Base-by-base conservation (phyloP, 2,329 filamentous ascomycete genomes). In the Monosporascus sp. region DNA sequence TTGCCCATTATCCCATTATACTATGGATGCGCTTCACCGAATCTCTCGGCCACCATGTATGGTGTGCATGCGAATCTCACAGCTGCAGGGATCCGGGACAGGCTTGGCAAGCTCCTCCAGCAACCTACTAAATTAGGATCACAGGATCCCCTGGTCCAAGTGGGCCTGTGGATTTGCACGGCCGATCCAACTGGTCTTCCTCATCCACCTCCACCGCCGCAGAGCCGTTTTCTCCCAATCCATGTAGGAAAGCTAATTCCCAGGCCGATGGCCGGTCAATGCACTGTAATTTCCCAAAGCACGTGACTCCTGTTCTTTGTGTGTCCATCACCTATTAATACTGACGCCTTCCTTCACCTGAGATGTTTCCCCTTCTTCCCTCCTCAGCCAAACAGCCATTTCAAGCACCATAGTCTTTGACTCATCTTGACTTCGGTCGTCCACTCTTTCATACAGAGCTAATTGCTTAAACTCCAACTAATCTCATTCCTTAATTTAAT, bases 361-460 rank as follows among this genome's bases (percentile, higher is more conserved):
- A 25, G 52, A 41, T 36, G 45, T 44, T 55, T 61, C 63, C 60
- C 61, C 65, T 63, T 60, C 59, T 60, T 60, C 60, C 56, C 58
- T 71, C 70, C 58, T 62, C 73, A 78, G 74, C 75, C 69, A 68
- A 70, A 66, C 69, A 75, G 72, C 73, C 72, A 70, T 66, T 67
- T 67, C 65, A 46, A 46, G 66, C 68, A 68, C 64, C 65, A 57
- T 60, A 58, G 68, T 66, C 65, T 67, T 71, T 71, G 68, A 72
- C 72, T 73, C 72, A 65, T 61, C 54, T 72, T 80, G 77, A 79
- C 76, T 73, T 77, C 76, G 77, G 77, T 80, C 77, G 77, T 80
- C 77, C 77, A 79, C 72, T 80, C 77, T 77, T 80, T 78, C 65
- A n/a, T n/a, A 59, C 54, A 59, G 70, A 67, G 67, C 63, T 65